Conservation (phyloP, 148 eudicot species). For the Vaccinium corymbosum region DNA sequence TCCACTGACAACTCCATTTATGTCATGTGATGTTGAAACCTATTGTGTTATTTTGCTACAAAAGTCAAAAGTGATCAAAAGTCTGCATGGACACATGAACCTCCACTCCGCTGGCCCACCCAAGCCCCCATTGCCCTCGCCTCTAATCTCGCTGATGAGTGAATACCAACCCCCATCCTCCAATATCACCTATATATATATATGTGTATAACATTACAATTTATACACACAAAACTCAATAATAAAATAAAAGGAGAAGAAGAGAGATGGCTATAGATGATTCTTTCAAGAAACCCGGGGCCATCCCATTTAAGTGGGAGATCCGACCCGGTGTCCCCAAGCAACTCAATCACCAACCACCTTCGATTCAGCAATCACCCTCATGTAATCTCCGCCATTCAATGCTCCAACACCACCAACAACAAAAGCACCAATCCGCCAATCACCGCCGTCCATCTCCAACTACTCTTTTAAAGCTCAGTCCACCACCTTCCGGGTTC, state of each 20-base stretch:
- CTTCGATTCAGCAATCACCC: slow-evolving; percentile 7
- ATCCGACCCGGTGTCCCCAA: slow-evolving; percentile 69
- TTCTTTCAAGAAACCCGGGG: slow-evolving; percentile 49
- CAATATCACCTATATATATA: not conserved
- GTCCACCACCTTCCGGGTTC: slow-evolving; percentile 44
- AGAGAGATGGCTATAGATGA: slow-evolving; percentile 34
- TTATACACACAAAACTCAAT: not conserved
- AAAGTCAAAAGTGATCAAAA: not conserved
- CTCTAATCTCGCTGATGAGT: slow-evolving; percentile 22
- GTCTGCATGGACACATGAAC: not conserved
- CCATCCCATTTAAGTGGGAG: slow-evolving; percentile 70
- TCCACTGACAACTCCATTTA: not conserved
- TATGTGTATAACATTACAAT: not conserved
- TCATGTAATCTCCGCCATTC: not conserved
- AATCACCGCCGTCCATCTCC: slow-evolving; percentile 18
- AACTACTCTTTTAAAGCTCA: slow-evolving; percentile 27
- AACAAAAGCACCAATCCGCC: not conserved
- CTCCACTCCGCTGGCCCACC: slow-evolving; percentile 16
- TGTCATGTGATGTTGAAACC: not conserved
- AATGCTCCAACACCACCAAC: slow-evolving; percentile 4
- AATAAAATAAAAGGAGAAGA: not conserved
- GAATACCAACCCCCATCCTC: not conserved
- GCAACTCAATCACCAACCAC: slow-evolving; percentile 17
- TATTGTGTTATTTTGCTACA: not conserved
- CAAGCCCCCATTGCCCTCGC: slow-evolving; percentile 14